Evolutionary conservation across 129 eudicot species (phyloP).

Genomic region (Arctium lappa): DNA sequence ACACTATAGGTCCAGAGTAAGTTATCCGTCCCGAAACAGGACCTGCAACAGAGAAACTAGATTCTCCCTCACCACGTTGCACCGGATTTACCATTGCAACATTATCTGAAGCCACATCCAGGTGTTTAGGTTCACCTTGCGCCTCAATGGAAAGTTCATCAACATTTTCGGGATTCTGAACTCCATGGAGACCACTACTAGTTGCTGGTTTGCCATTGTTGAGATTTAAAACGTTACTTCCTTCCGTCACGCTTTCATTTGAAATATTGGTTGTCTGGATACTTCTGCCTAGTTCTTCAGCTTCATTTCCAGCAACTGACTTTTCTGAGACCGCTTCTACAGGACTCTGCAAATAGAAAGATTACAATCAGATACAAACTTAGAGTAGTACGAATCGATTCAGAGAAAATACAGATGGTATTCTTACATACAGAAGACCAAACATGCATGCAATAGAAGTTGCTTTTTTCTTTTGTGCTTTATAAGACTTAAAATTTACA

Average conservation of each 20-base stretch:
- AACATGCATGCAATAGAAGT: neutral
- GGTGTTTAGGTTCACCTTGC: constrained; percentile 18
- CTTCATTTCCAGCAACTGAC: constrained; percentile 9
- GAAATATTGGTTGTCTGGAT: constrained; percentile 4
- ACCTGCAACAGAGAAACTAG: constrained; percentile 61
- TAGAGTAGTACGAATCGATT: neutral
- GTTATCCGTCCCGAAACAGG: constrained; percentile 44
- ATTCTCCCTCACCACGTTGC: constrained; percentile 51
- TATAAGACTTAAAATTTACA: neutral
- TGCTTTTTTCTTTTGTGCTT: neutral
- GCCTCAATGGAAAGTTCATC: constrained; percentile 11
- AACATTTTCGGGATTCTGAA: constrained; percentile 17
- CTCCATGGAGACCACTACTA: neutral
- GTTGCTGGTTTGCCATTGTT: constrained; percentile 24
- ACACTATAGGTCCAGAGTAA: constrained; percentile 40
- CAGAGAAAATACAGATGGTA: neutral
- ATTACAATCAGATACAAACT: constrained; percentile 1
- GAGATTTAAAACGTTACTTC: constrained; percentile 40
- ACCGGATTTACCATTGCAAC: constrained; percentile 3
- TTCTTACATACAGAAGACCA: neutral
- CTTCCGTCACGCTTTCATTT: constrained; percentile 36
- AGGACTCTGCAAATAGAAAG: constrained; percentile 36
- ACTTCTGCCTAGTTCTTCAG: constrained; percentile 21
- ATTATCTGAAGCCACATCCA: constrained; percentile 26
- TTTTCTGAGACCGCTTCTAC: constrained; percentile 22